Base-by-base conservation (phyloP, 129 eudicot species). In the Helichrysum umbraculigerum region DNA sequence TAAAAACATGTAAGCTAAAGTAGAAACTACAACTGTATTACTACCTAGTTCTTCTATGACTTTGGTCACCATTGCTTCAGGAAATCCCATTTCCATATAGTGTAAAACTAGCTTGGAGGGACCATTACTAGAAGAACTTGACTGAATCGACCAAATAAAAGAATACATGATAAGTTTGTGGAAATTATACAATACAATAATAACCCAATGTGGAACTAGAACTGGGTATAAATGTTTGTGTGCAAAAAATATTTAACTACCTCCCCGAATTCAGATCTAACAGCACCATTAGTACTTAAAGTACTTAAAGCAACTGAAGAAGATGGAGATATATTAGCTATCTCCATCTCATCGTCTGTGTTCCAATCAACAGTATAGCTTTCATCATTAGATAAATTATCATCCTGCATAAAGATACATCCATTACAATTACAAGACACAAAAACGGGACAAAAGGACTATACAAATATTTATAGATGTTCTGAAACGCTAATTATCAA, bases 61-160 rank as follows among this genome's bases (percentile, higher is more conserved):
- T 78, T 78, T 70, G 3, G 65, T 15, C 70, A 78, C 82, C 82
- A 70, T 47, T 44, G 39, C 62, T 30, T 59, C 39, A 19, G 76
- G 37, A 78, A 78, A 78, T 60, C 82, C 82, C 82, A 78, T 78
- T 70, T 19, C 34, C 16, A 70, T 32, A 70, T 41, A 78, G 54
- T 61, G 39, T 42, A 6, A 39, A 29, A 63, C 64, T 35, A 57
- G 32, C 71, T 78, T 70, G 22, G 81, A 59, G 9, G 64, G 51
- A 44, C 22, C 19, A 25, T 42, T 70, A 62, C 62, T 78, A 44
- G 82, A 59, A 78, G 76, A 78, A 30, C 76, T 78, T 19, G 76
- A 78, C 82, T 78, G 71, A 76, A 60, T 30, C 21, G 69, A 44
- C 29, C 65, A 33, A 70, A 42, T 70, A 12, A 70, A 64, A 42